Conservation (phyloP, 75 land plant species). For the Larix kaempferi region DNA sequence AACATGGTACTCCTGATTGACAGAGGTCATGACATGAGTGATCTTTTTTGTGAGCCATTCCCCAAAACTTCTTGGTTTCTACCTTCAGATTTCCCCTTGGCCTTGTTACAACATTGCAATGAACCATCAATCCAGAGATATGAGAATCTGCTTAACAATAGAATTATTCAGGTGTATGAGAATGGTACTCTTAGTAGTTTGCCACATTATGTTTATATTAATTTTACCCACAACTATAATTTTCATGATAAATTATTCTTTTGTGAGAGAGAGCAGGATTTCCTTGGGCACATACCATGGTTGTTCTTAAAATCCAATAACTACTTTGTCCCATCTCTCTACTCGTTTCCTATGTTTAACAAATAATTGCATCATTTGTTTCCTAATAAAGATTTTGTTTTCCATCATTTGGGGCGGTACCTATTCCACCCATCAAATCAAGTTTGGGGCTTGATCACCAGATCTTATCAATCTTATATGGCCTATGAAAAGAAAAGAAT, state of each 20-base stretch:
- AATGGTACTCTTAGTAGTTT: slow-evolving; percentile 3
- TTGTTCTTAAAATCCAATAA: slow-evolving; percentile 57
- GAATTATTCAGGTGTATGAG: slow-evolving; percentile 8
- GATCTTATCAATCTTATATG: slow-evolving; percentile 60
- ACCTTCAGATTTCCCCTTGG: slow-evolving; percentile 44
- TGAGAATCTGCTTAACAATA: slow-evolving; percentile 43
- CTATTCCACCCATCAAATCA: slow-evolving; percentile 70
- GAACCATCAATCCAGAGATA: slow-evolving; percentile 41
- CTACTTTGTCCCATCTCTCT: slow-evolving; percentile 77
- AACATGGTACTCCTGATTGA: slow-evolving; percentile 73
- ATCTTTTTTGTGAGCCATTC: slow-evolving; percentile 92
- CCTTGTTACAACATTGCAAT: slow-evolving; percentile 20
- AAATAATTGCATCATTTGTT: slow-evolving; percentile 61
- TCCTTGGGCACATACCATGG: slow-evolving; percentile 51
- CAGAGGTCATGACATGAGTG: slow-evolving; percentile 38
- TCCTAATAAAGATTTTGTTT: slow-evolving; percentile 64
- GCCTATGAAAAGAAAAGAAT: slow-evolving; percentile 49
- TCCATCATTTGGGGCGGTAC: slow-evolving; percentile 78
- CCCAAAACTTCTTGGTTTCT: slow-evolving; percentile 69
- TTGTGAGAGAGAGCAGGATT: slow-evolving; percentile 64
- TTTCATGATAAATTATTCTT: slow-evolving; percentile 70
- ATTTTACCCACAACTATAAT: slow-evolving; percentile 60
- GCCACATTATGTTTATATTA: slow-evolving; percentile 40
- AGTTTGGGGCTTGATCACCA: slow-evolving; percentile 73
- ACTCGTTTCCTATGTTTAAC: slow-evolving; percentile 39